Evolutionary conservation across 2,329 filamentous ascomycete genomes (phyloP).

Genomic region (Taxawa tesnikishii): DNA sequence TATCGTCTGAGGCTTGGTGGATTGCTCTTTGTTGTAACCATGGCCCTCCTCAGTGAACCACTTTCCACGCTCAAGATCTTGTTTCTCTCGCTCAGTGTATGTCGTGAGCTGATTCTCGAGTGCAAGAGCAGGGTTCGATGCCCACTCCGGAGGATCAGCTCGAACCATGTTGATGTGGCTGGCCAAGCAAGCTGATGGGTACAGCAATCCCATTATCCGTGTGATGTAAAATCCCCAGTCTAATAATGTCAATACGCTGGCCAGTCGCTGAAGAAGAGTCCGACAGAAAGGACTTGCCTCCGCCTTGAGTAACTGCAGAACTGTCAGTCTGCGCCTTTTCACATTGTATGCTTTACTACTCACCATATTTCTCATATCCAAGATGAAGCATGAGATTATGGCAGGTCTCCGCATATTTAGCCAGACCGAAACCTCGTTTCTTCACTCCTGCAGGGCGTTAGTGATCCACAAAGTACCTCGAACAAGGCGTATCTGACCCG

Average conservation of each 20-base stretch:
- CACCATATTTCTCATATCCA: conserved; percentile 50
- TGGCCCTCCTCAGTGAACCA: conserved; percentile 48
- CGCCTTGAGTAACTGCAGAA: conserved; percentile 40
- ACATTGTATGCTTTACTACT: too few relatives aligned
- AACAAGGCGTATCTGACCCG: too few relatives aligned
- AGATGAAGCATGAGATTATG: conserved; percentile 58
- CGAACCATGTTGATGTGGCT: conserved; percentile 51
- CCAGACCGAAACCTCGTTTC: conserved; percentile 44
- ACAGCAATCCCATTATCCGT: conserved; percentile 46
- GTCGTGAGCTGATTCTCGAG: conserved; percentile 43
- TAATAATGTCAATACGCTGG: neutral
- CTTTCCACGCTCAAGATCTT: conserved; percentile 37
- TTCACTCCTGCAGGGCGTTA: conserved; percentile 26
- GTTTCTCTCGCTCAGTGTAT: conserved; percentile 39
- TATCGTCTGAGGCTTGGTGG: conserved; percentile 60
- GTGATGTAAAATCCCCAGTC: conserved; percentile 61
- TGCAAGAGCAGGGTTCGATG: conserved; percentile 44
- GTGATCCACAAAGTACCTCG: neutral
- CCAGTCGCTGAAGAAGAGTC: neutral
- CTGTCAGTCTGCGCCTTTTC: too few relatives aligned
- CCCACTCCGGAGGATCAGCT: conserved; percentile 35
- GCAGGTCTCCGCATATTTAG: conserved; percentile 51
- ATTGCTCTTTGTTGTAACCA: conserved; percentile 49
- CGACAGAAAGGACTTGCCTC: conserved; percentile 17
- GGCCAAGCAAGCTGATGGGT: conserved; percentile 44